Percentiles rank a stretch among this genome's conserved stretches.
Conservation (phyloP, 164 flowering plant species). For the Aristolochia contorta region DNA sequence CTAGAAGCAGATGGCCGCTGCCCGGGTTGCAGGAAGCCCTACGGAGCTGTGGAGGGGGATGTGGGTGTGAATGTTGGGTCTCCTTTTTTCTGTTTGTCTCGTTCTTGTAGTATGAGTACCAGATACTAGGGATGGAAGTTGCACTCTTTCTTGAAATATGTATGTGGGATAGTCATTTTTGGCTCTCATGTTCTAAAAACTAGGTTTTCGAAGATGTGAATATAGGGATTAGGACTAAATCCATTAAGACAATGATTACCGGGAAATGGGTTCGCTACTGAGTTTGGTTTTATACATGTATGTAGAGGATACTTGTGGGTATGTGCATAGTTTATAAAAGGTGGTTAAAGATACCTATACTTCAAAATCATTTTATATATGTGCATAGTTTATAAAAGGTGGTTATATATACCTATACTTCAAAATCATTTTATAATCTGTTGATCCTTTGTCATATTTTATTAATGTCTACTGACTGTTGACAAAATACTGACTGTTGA, state of each 20-base stretch:
- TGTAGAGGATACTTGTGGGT: conserved; percentile 38
- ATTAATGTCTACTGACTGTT: not conserved
- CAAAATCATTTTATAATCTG: no score
- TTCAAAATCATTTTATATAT: conserved; percentile 24
- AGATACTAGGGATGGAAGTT: conserved; percentile 37
- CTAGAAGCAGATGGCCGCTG: conserved; percentile 86
- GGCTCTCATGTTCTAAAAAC: conserved; percentile 12
- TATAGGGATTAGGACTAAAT: conserved; percentile 22
- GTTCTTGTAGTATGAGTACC: conserved; percentile 64
- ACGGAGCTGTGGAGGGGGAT: conserved; percentile 33
- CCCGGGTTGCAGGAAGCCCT: conserved; percentile 83
- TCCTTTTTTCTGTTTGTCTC: conserved; percentile 43
- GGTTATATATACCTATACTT: conserved; percentile 48
- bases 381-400: conserved; percentile 46
- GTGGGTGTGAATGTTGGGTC: conserved; percentile 31
- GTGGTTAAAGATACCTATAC: conserved; percentile 48
- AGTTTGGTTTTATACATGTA: conserved; percentile 36
- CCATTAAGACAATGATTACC: conserved; percentile 13
- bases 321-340: conserved; percentile 48
- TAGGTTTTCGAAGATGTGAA: conserved; percentile 29
- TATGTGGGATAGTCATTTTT: conserved; percentile 7
- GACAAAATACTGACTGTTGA: not conserved
- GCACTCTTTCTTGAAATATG: conserved; percentile 11
- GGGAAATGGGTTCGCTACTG: conserved; percentile 19
- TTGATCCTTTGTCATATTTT: not conserved